Percentiles rank a stretch among this genome's conserved stretches.
phyloP scores from a whole-genome alignment of 352 stramenopile genomes.

The Globisporangium mamillatum region DNA sequence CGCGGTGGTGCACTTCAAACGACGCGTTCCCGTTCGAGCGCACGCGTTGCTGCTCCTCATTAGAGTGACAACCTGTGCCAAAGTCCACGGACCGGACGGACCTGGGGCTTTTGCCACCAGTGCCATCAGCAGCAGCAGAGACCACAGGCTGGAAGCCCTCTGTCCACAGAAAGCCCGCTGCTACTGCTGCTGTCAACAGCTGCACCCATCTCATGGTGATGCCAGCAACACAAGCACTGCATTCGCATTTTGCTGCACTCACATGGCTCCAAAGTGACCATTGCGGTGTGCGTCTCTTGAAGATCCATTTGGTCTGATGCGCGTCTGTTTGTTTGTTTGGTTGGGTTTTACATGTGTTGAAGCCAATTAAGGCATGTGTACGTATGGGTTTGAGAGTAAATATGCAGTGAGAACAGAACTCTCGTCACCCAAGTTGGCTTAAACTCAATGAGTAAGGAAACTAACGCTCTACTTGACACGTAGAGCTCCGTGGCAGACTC shows the following conservation, averaged over 20 bases:
- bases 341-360: neutral
- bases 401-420: neutral
- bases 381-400: neutral
- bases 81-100: neutral
- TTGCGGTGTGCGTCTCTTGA: neutral
- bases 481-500: slow-evolving; percentile 49
- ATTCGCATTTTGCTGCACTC: neutral
- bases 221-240: neutral
- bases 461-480: slow-evolving; percentile 87
- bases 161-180: neutral
- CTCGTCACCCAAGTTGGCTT: slow-evolving; percentile 38
- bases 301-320: neutral
- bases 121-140: neutral
- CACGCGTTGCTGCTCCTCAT: neutral
- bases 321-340: neutral
- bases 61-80: neutral
- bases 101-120: neutral
- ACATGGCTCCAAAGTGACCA: neutral
- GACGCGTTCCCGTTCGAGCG: neutral
- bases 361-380: neutral
- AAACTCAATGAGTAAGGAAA: slow-evolving; percentile 94
- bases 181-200: neutral
- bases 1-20: slow-evolving; percentile 20
- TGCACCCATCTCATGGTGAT: neutral
- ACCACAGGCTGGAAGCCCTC: neutral